Conservation (phyloP, 495 filamentous ascomycete genomes). For the Trichoderma gamsii region DNA sequence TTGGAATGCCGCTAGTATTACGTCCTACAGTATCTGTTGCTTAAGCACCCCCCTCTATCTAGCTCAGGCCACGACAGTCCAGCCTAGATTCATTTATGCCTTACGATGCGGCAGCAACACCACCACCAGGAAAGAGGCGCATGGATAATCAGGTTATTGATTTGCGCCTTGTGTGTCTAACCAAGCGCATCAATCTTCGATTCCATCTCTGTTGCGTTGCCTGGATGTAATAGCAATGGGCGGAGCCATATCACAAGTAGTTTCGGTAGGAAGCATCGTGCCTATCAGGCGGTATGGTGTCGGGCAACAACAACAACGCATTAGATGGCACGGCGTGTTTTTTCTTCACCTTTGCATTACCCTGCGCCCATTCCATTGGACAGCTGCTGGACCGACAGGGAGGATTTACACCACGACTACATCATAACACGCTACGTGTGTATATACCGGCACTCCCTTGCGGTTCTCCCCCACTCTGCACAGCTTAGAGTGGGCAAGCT, state of each 20-base stretch:
- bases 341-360: not conserved
- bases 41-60: conserved; percentile 3
- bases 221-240: not conserved
- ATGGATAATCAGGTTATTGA: not conserved
- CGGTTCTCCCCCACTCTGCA: not conserved
- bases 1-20: not conserved
- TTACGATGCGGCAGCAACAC: conserved; percentile 9
- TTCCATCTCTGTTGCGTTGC: not conserved
- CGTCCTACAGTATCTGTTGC: not conserved
- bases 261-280: too few relatives aligned
- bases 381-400: not conserved
- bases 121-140: not conserved
- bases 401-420: not conserved
- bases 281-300: not conserved
- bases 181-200: not conserved
- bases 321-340: not conserved
- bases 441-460: not conserved
- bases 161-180: not conserved
- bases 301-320: not conserved
- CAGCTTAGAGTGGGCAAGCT: conserved; percentile 3
- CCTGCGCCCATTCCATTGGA: conserved; percentile 1
- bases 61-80: conserved; percentile 9
- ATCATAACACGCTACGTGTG: not conserved
- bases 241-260: not conserved
- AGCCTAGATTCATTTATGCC: not conserved